These are phyloP conservation scores for Chondrus crispus DNA, from an alignment of 23 red algal genomes.

Conservation along the genomic window DNA sequence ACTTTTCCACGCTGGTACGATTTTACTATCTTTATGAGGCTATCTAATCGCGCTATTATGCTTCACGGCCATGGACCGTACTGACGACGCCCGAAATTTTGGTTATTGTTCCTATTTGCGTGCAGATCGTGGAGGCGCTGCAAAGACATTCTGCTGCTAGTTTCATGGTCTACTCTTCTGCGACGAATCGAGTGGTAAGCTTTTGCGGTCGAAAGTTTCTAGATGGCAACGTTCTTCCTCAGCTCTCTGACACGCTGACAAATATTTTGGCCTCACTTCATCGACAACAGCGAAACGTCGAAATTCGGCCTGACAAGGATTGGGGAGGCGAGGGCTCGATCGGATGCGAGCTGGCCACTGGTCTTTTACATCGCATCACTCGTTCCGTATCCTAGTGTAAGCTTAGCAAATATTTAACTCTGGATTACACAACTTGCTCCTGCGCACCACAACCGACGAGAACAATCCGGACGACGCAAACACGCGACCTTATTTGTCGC, in stretches of 20 bases:
- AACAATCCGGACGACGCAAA: too few relatives aligned
- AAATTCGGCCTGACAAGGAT: conserved; percentile 41
- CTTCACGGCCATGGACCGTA: too few relatives aligned
- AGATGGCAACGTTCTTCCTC: too few relatives aligned
- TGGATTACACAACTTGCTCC: too few relatives aligned
- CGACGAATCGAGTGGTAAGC: conserved; percentile 54
- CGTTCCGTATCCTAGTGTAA: not conserved
- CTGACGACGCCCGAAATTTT: too few relatives aligned
- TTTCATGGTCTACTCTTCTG: conserved; percentile 58
- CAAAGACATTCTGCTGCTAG: conserved; percentile 46
- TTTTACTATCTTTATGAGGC: too few relatives aligned
- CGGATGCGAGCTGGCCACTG: conserved; percentile 60
- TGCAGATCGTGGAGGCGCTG: conserved; percentile 47
- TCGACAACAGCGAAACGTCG: conserved; percentile 30
- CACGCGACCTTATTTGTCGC: too few relatives aligned
- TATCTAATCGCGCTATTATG: too few relatives aligned
- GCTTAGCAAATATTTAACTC: too few relatives aligned
- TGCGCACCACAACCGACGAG: too few relatives aligned
- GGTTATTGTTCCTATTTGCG: too few relatives aligned
- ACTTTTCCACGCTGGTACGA: conserved; percentile 63
- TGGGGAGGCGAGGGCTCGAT: conserved; percentile 68
- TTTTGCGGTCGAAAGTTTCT: not conserved
- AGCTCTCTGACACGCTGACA: too few relatives aligned
- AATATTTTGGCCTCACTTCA: not conserved
- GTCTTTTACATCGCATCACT: conserved; percentile 53